Base-by-base conservation (phyloP, 83 land plant genomes). In the Picea engelmannii region DNA sequence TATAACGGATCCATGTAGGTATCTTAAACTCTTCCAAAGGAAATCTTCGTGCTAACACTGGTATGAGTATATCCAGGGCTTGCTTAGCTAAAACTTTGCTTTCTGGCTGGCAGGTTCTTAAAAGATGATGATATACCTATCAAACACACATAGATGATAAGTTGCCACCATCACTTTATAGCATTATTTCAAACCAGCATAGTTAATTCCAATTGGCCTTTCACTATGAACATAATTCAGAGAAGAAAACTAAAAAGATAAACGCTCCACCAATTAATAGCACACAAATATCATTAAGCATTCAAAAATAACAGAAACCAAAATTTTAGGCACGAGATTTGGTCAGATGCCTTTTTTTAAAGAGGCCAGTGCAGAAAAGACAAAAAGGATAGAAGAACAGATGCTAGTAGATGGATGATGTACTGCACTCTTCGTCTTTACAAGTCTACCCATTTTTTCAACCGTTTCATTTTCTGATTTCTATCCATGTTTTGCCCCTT, bases 1-100 rank as follows among this genome's bases (percentile, higher is more conserved):
- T 98, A 62, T 94, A 96, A 23, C 99, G 91, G 71, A 98, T 98
- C 99, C 99, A 98, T n/a, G 94, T 93, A 23, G 99, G 99, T 88
- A 93, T 89, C 38, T 94, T 94, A 62, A 68, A 82, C 58, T 98
- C 99, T 17, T 95, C 99, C 81, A 86, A 81, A 65, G 99, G 99
- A 79, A 96, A 88, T 79, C 97, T 85, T 75, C 90, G 85, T 40
- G 99, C 98, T 8, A 98, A 85, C 64, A 99, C 99, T 78, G 99
- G 99, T 97, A 98, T 98, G 40, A 98, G 88, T 24, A 98, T 95
- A 84, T 98, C 99, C 69, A 98, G 92, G 31, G 99, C 99, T 81
- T 96, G 99, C 78, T 91, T 94, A 49, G 94, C 99, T 68, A 98
- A 81, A 79, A 93, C 84, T 84, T 95, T 95, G 82, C 96, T 96